Evolutionary conservation across 2,329 filamentous ascomycete genomes (phyloP), one percentile per base, ranked within the genome.

Genomic region (Neodidymelliopsis sp.): DNA sequence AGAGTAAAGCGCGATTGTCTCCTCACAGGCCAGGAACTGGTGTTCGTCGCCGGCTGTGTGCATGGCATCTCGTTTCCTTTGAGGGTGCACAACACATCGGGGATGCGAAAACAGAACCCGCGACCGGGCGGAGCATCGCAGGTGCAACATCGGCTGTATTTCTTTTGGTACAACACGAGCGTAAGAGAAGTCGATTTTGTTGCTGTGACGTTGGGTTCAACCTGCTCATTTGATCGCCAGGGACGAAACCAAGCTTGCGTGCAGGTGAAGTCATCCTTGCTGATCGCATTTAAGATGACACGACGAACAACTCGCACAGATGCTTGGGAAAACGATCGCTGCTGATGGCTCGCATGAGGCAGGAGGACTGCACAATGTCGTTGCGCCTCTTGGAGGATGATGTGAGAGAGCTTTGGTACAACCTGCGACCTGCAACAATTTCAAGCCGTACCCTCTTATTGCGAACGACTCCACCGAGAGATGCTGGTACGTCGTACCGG

Each of bases 361-460:
- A 46, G 47, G 45, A 46, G 34, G 47, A 58, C 35, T 50, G 45
- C n/a, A 45, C 22, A 28, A 30, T 49, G 19, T 42, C 35, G 42
- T 41, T 49, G 44, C 46, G 35, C 44, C 43, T 58, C 49, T 52
- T 56, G 57, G 35, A 50, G 54, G 41, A 56, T 52, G 30, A 44
- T 45, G 31, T 22, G 33, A 51, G 39, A 53, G 49, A 54, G 49
- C 45, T 20, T 51, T 34, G 11, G 65, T 67, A 58, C 57, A 66
- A 67, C 63, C 56, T 62, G 65, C 60, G 60, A 51, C 38, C 57
- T 60, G 57, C 56, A 59, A 60, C 54, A 47, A 56, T 50, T 49
- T 44, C 46, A 53, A 63, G 66, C 62, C 60, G 58, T 56, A 55
- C 59, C 59, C 49, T 54, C 63, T 54, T 37, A 46, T 56, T 43